Percentiles rank a stretch among this genome's conserved stretches.
Conservation (phyloP, 1,139 yeast genomes). For the Candida sp. region DNA sequence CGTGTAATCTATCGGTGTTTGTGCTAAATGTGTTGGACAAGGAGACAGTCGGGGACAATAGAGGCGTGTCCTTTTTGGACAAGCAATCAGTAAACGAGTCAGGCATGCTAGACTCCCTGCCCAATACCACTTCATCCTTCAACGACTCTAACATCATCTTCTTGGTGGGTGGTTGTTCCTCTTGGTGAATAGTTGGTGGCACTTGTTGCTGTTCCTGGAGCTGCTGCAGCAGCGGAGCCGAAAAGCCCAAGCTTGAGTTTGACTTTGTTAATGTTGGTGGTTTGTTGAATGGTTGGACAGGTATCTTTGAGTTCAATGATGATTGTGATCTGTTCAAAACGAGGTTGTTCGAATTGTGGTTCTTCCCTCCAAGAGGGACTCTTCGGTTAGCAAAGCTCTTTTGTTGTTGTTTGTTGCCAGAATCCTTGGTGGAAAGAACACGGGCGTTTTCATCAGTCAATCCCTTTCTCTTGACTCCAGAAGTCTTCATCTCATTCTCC, state of each 20-base stretch:
- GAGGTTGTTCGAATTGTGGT: conserved; percentile 37
- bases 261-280: conserved; percentile 37
- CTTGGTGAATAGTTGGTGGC: conserved; percentile 5
- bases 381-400: conserved; percentile 19
- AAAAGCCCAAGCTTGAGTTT: conserved; percentile 44
- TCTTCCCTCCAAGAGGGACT: conserved; percentile 56
- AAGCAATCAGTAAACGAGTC: conserved; percentile 13
- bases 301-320: conserved; percentile 17
- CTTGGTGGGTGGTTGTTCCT: conserved; percentile 1
- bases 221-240: conserved; percentile 16
- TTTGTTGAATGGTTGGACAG: conserved; percentile 2
- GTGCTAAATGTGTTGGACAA: conserved; percentile 22
- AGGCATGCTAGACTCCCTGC: not conserved
- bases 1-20: conserved; percentile 26
- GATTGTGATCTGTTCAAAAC: conserved; percentile 39
- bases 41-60: conserved; percentile 2
- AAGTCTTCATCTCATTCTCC: conserved; percentile 4
- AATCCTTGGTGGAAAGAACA: conserved; percentile 1
- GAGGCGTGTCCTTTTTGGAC: conserved; percentile 5
- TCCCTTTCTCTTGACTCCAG: conserved; percentile 4
- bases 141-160: not conserved
- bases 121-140: not conserved
- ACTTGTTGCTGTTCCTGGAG: conserved; percentile 3
- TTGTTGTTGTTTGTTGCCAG: conserved; percentile 4
- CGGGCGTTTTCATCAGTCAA: conserved; percentile 3